Conservation (phyloP, 805 yeast species). For the Candida nanaspora region DNA sequence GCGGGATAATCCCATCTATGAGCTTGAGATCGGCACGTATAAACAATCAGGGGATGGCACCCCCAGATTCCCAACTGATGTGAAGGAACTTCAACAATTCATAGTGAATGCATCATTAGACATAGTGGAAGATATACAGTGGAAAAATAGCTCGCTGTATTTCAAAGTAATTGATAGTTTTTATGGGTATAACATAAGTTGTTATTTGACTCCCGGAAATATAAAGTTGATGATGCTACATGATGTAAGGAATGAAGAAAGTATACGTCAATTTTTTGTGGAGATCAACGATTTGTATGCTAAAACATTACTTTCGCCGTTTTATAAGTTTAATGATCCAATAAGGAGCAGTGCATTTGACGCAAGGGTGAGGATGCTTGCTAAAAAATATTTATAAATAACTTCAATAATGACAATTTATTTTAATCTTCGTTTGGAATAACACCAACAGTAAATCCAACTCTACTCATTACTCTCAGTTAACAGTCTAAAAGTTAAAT, state of each 20-base stretch:
- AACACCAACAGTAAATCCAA: no score
- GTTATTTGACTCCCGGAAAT: conserved; percentile 83
- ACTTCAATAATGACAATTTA: background rate
- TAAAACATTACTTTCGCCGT: conserved; percentile 79
- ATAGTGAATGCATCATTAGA: conserved; percentile 85
- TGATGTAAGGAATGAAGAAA: conserved; percentile 58
- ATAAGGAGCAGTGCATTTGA: conserved; percentile 74
- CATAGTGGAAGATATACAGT: conserved; percentile 84
- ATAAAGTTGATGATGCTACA: conserved; percentile 71
- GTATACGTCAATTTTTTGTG: conserved; percentile 73
- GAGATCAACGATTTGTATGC: conserved; percentile 87
- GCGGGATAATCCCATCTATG: conserved; percentile 79
- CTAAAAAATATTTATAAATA: conserved; percentile 61
- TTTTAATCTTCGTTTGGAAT: no score
- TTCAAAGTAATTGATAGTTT: conserved; percentile 79
- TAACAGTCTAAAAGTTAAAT: no score
- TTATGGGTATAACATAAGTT: conserved; percentile 76
- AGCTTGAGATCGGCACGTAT: conserved; percentile 74
- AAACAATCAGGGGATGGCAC: conserved; percentile 62
- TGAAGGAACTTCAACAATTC: conserved; percentile 79
- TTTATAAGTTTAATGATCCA: conserved; percentile 69
- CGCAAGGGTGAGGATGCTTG: conserved; percentile 58
- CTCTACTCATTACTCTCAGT: no score
- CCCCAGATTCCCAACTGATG: conserved; percentile 56
- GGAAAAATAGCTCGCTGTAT: conserved; percentile 61